These are phyloP conservation scores for Populus hybrid DNA, from an alignment of 441 rosid species.

Conservation along the genomic window DNA sequence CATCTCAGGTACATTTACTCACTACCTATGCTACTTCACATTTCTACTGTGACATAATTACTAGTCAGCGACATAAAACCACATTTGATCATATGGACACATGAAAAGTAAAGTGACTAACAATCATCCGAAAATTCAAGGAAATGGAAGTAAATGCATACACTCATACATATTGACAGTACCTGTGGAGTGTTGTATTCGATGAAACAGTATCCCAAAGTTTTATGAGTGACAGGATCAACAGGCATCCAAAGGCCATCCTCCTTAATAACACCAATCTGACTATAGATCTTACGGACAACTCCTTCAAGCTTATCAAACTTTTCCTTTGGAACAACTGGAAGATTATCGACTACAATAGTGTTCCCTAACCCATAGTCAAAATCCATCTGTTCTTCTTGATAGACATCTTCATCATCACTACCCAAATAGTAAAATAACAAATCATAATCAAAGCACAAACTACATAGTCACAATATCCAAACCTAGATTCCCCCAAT, in stretches of 20 bases:
- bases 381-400: slow-evolving; percentile 63
- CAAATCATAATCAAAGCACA: not conserved
- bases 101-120: not conserved
- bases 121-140: not conserved
- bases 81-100: not conserved
- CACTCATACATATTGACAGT: not conserved
- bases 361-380: slow-evolving; percentile 76
- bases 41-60: not conserved
- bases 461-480: not conserved
- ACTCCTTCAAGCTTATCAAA: slow-evolving; percentile 90
- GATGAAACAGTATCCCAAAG: slow-evolving; percentile 82
- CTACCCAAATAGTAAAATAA: slow-evolving; percentile 24
- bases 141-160: not conserved
- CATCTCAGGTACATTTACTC: not conserved
- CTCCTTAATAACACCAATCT: slow-evolving; percentile 78
- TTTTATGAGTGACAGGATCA: slow-evolving; percentile 57
- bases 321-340: slow-evolving; percentile 69
- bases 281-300: slow-evolving; percentile 68
- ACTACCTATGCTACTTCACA: not conserved
- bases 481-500: no score
- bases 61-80: no score
- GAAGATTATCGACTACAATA: slow-evolving; percentile 81
- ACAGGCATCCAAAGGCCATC: slow-evolving; percentile 88
- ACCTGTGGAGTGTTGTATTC: slow-evolving; percentile 90
- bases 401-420: slow-evolving; percentile 81